These are phyloP conservation scores for Pseudocercospora fuligena DNA, from an alignment of 2,329 filamentous ascomycete species.

Conservation along the genomic window DNA sequence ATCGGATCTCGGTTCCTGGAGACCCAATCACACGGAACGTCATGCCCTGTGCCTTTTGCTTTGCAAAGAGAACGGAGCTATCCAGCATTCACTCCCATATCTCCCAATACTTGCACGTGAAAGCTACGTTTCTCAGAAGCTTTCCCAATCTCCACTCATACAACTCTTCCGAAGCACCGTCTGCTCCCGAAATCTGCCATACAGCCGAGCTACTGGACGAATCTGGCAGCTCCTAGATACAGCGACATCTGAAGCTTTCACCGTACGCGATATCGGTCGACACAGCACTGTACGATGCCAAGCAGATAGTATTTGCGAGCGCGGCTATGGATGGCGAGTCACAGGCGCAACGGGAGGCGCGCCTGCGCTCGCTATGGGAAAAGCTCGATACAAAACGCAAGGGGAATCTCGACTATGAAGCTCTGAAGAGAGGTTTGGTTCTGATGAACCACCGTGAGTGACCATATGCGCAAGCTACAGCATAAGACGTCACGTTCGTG, in stretches of 20 bases:
- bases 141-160: neutral
- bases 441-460: constrained; percentile 88
- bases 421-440: constrained; percentile 79
- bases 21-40: constrained; percentile 20
- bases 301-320: constrained; percentile 28
- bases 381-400: constrained; percentile 76
- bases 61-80: neutral
- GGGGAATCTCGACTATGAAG: constrained; percentile 82
- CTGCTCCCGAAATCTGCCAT: constrained; percentile 10
- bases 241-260: neutral
- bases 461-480: neutral
- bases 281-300: constrained; percentile 9
- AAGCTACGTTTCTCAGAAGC: neutral
- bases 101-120: neutral
- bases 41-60: constrained; percentile 8
- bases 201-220: constrained; percentile 1
- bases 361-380: constrained; percentile 83
- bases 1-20: neutral
- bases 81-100: neutral
- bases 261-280: constrained; percentile 6
- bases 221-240: neutral
- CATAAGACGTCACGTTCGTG: neutral
- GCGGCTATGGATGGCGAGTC: constrained; percentile 71
- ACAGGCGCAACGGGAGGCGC: constrained; percentile 76
- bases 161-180: neutral